Conservation (phyloP, 306 rosid genomes). For the Luffa aegyptiaca region DNA sequence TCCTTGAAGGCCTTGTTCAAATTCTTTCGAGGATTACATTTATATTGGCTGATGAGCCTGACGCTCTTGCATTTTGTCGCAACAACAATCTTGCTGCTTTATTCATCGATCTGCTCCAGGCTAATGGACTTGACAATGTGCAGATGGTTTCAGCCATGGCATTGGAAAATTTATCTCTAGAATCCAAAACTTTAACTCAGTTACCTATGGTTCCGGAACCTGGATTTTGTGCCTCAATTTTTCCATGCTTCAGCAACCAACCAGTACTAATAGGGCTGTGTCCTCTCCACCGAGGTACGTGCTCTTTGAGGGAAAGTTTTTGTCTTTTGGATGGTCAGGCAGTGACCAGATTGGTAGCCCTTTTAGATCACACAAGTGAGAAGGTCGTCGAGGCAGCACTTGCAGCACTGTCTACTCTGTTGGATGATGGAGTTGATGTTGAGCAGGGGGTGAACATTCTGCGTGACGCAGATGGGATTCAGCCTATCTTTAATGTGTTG, state of each 20-base stretch:
- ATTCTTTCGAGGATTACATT: slow-evolving; percentile 78
- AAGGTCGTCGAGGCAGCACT: slow-evolving; percentile 89
- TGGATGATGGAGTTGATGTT: slow-evolving; percentile 80
- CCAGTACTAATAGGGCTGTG: slow-evolving; percentile 64
- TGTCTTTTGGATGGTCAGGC: slow-evolving; percentile 82
- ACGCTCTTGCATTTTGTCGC: slow-evolving; percentile 63
- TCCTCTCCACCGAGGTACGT: slow-evolving; percentile 68
- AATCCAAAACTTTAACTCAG: slow-evolving; percentile 59
- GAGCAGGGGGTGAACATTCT: slow-evolving; percentile 76
- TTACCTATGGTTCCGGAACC: slow-evolving; percentile 55
- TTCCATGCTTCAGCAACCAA: slow-evolving; percentile 53
- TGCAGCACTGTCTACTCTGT: slow-evolving; percentile 71
- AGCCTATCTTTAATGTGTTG: slow-evolving; percentile 67
- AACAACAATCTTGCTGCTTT: slow-evolving; percentile 49
- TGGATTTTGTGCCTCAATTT: slow-evolving; percentile 56
- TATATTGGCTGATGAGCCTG: slow-evolving; percentile 62
- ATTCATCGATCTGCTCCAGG: slow-evolving; percentile 67
- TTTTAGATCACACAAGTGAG: slow-evolving; percentile 84
- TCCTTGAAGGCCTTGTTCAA: slow-evolving; percentile 78
- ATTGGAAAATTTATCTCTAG: slow-evolving; percentile 76
- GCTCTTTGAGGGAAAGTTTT: slow-evolving; percentile 69
- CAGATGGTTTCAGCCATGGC: slow-evolving; percentile 94
- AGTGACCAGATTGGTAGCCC: slow-evolving; percentile 66
- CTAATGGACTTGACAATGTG: slow-evolving; percentile 83
- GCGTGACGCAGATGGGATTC: slow-evolving; percentile 60